Conservation (phyloP, 2,329 filamentous ascomycete genomes). For the Exophiala lecanii-corni region DNA sequence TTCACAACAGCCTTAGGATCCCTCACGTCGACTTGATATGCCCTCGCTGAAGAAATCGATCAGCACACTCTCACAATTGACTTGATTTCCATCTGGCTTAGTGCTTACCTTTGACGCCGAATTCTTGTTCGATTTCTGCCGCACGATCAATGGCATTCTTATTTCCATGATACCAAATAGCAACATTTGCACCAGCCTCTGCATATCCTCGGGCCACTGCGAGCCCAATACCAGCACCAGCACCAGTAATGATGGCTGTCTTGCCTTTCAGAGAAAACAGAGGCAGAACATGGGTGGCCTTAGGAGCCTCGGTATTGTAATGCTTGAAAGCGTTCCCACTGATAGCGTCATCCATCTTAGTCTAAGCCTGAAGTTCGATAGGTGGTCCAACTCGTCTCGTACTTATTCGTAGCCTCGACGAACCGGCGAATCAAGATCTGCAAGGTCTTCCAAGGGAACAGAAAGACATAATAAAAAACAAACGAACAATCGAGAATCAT, state of each 20-base stretch:
- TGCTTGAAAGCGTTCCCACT: conserved; percentile 51
- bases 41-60: conserved; percentile 31
- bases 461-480: too few species aligned
- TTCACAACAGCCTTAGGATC: conserved; percentile 37
- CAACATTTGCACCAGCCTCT: conserved; percentile 67
- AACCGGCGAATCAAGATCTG: too few species aligned
- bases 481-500: too few species aligned
- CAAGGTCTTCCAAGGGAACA: too few species aligned
- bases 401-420: too few species aligned
- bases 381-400: too few species aligned
- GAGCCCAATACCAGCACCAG: conserved; percentile 64
- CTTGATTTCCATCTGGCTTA: too few species aligned
- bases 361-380: too few species aligned
- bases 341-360: conserved; percentile 35
- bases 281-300: conserved; percentile 52
- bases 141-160: conserved; percentile 60
- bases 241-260: conserved; percentile 66
- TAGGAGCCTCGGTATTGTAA: conserved; percentile 50
- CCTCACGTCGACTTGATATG: conserved; percentile 47
- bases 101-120: conserved; percentile 52
- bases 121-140: conserved; percentile 59
- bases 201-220: conserved; percentile 61
- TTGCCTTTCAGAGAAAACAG: conserved; percentile 66
- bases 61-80: too few species aligned
- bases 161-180: conserved; percentile 69